phyloP scores from a whole-genome alignment of 176 grass and related monocot genomes.

The Thinopyrum elongatum region DNA sequence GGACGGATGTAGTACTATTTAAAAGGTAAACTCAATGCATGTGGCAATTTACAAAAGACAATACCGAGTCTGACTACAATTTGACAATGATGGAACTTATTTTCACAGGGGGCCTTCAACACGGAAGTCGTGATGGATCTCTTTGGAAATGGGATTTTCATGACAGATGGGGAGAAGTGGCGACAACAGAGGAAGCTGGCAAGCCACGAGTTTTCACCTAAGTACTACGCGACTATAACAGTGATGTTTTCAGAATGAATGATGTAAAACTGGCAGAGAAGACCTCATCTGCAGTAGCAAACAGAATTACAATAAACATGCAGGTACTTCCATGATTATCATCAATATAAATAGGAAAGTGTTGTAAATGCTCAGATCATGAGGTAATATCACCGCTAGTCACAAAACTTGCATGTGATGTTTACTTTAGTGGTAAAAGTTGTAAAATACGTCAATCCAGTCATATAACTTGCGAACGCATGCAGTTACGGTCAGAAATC shows the following conservation, averaged over 20 bases:
- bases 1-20: no score
- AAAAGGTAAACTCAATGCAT: neutral
- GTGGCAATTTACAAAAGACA: neutral
- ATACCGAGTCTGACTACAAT: neutral
- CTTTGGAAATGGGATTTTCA: conserved; percentile 65
- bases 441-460: no score
- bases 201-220: conserved; percentile 65
- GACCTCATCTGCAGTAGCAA: conserved; percentile 22
- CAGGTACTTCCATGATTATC: conserved; percentile 17
- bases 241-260: conserved; percentile 41
- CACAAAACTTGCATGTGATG: no score
- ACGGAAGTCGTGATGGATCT: conserved; percentile 45
- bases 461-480: no score
- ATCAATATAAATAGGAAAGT: no score
- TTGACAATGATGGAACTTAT: neutral
- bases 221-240: conserved; percentile 52
- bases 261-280: conserved; percentile 34
- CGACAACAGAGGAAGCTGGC: conserved; percentile 63
- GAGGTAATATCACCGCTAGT: no score
- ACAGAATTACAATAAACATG: conserved; percentile 29
- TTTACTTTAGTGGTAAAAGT: no score
- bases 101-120: neutral
- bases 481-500: no score
- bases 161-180: conserved; percentile 63
- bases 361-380: no score